These are phyloP conservation scores for Trichomonas tenax DNA, from an alignment of 208 protist genomes.

Conservation along the genomic window DNA sequence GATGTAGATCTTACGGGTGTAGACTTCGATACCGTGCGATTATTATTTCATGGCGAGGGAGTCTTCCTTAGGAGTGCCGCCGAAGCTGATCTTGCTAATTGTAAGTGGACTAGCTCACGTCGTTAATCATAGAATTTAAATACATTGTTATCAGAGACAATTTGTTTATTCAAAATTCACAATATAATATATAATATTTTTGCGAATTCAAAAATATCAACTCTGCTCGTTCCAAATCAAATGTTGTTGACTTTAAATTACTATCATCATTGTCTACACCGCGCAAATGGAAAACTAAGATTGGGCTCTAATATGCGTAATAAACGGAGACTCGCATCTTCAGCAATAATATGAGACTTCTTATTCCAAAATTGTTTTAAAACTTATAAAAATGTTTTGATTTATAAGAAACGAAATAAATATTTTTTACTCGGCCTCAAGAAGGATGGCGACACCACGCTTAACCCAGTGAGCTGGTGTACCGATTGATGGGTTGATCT, in stretches of 20 bases:
- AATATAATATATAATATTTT: no score
- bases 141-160: not conserved
- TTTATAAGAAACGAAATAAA: no score
- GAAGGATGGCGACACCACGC: conserved; percentile 78
- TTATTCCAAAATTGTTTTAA: no score
- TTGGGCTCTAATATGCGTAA: no score
- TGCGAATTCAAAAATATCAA: no score
- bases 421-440: conserved; percentile 27
- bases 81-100: not conserved
- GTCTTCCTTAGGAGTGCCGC: not conserved
- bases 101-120: not conserved
- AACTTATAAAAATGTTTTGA: no score
- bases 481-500: conserved; percentile 59
- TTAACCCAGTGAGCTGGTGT: conserved; percentile 81
- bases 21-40: not conserved
- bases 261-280: no score
- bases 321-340: no score
- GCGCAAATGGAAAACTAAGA: no score
- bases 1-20: not conserved
- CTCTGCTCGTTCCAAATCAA: no score
- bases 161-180: not conserved
- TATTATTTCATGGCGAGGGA: not conserved
- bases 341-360: no score
- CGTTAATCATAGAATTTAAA: not conserved
- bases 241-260: no score